Evolutionary conservation across 352 stramenopile genomes (phyloP), one percentile per base, ranked within the genome.

Genomic region (Globisporangium parvum): DNA sequence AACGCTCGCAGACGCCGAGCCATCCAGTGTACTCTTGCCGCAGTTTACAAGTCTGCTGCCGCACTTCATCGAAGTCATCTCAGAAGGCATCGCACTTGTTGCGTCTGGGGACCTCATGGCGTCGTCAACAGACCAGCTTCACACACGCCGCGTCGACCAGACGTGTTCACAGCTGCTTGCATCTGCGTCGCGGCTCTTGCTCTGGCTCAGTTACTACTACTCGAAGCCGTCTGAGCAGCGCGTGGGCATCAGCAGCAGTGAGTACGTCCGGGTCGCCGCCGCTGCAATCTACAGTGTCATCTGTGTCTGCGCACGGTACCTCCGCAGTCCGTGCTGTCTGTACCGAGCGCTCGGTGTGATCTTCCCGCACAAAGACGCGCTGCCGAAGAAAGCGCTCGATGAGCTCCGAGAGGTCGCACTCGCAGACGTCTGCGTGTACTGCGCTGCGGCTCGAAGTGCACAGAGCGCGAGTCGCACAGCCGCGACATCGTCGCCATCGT

Each of bases 221-320:
- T 51, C 62, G 5, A 87, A 85, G 51, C 50, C 70, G 37, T 35
- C 50, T 5, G 65, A 70, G 28, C 57, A 75, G 60, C 57, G 70
- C 53, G 41, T 50, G 18, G 51, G 55, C 3, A 60, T 85, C 35
- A 58, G 60, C 9, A 80, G 60, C 52, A 58, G 62, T 17, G 78
- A 85, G 24, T 89, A 77, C 44, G 70, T 92, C 14, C 76, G 76
- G 5, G 57, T 93, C 10, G 81, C 77, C 8, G 63, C 79, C 5
- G 78, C 79, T 6, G 67, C 77, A 23, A 70, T 95, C 35, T 89
- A 93, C 66, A 93, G 81, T 28, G 78, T 76, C 18, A 74, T 95
- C 23, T 87, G 72, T 45, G 57, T 87, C 26, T 84, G 78, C 53
- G 74, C 64, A 51, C 74, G 78, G 11, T 89, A 90, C 52, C 60